These are phyloP conservation scores for Apiotrichum laibachii DNA, from an alignment of 1,284 basidiomycete species.

Conservation along the genomic window DNA sequence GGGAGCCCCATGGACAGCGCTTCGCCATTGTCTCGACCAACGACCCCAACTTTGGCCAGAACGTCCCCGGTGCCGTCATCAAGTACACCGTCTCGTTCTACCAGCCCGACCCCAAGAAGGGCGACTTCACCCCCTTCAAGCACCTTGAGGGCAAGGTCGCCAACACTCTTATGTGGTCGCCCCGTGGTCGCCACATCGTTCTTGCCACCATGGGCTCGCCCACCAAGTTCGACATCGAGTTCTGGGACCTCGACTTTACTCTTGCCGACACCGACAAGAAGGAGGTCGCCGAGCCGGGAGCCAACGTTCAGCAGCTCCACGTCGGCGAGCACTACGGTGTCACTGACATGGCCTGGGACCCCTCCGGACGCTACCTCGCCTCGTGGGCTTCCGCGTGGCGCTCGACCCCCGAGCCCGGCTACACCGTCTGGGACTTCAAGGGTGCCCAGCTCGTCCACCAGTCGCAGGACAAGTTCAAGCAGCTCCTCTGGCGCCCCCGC, in stretches of 20 bases:
- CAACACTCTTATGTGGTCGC: slow-evolving; percentile 97
- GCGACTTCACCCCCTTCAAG: slow-evolving; percentile 87
- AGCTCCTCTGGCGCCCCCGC: slow-evolving; percentile 96
- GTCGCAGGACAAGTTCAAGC: slow-evolving; percentile 92
- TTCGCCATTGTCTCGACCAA: slow-evolving; percentile 94
- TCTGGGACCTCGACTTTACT: slow-evolving; percentile 96
- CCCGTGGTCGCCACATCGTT: slow-evolving; percentile 91
- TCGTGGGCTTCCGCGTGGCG: slow-evolving; percentile 95
- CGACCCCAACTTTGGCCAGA: slow-evolving; percentile 89
- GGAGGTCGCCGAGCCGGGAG: slow-evolving; percentile 71
- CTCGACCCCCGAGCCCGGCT: slow-evolving; percentile 93
- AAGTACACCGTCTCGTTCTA: slow-evolving; percentile 98
- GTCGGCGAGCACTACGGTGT: slow-evolving; percentile 96
- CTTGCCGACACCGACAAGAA: slow-evolving; percentile 63
- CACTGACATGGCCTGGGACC: slow-evolving; percentile 98
- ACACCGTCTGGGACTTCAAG: slow-evolving; percentile 95
- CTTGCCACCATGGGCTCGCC: slow-evolving; percentile 93
- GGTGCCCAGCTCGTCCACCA: slow-evolving; percentile 88
- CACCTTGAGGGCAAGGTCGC: slow-evolving; percentile 80
- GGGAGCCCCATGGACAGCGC: slow-evolving; percentile 95
- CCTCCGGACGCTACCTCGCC: slow-evolving; percentile 87
- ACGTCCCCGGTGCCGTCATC: slow-evolving; percentile 83
- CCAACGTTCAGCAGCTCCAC: slow-evolving; percentile 76
- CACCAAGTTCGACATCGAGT: slow-evolving; percentile 95
- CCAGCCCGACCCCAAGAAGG: slow-evolving; percentile 94